Evolutionary conservation across 140 eudicot genomes (phyloP).

Genomic region (Ambrosia hybrid): DNA sequence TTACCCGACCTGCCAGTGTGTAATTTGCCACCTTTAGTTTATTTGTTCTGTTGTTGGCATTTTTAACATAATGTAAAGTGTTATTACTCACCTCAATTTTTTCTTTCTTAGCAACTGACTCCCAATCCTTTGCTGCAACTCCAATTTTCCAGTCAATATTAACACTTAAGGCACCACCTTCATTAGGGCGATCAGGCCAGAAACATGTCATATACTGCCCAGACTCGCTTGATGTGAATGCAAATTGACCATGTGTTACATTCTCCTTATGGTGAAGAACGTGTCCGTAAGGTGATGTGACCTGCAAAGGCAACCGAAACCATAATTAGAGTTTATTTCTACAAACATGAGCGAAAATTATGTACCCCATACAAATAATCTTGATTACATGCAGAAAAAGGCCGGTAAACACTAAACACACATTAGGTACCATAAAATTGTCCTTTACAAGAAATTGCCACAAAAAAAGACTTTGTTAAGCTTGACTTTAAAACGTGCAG

Average conservation of each 20-base stretch:
- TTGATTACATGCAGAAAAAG: slow-evolving; percentile 1
- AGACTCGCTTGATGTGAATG: slow-evolving; percentile 66
- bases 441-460: neutral
- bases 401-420: neutral
- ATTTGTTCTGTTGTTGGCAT: neutral
- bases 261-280: slow-evolving; percentile 52
- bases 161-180: neutral
- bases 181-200: slow-evolving; percentile 5
- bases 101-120: slow-evolving; percentile 54
- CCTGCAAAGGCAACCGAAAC: slow-evolving; percentile 36
- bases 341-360: neutral
- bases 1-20: too few relatives aligned
- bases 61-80: neutral
- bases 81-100: slow-evolving; percentile 25
- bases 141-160: slow-evolving; percentile 21
- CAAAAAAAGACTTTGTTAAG: too few relatives aligned
- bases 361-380: neutral
- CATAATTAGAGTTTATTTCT: neutral
- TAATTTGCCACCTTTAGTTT: neutral
- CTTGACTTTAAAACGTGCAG: too few relatives aligned
- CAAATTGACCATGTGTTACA: slow-evolving; percentile 72
- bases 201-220: slow-evolving; percentile 67
- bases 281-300: slow-evolving; percentile 73
- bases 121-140: slow-evolving; percentile 56
- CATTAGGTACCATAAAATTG: neutral